These are phyloP conservation scores for Ochromonas danica DNA, from an alignment of 108 stramenopile species.

Conservation along the genomic window DNA sequence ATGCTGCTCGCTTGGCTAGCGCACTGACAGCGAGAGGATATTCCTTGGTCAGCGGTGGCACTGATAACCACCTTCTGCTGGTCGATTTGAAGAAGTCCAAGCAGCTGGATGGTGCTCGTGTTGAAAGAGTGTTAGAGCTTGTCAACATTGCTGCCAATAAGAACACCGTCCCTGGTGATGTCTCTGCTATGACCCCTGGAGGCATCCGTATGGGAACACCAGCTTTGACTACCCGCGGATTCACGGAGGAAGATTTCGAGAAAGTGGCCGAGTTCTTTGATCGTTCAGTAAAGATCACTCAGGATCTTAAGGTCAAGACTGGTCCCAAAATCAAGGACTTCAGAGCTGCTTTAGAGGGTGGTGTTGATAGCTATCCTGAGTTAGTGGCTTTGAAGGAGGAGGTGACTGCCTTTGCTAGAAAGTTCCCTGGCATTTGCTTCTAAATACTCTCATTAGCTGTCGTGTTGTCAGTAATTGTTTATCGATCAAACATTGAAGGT, in stretches of 20 bases:
- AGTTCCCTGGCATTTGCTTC: slow-evolving; percentile 94
- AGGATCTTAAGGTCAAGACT: slow-evolving; percentile 71
- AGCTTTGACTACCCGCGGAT: slow-evolving; percentile 86
- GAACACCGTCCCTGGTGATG: slow-evolving; percentile 93
- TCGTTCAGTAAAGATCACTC: slow-evolving; percentile 84
- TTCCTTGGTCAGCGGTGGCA: slow-evolving; percentile 94
- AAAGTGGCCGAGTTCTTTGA: slow-evolving; percentile 93
- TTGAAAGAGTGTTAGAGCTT: slow-evolving; percentile 92
- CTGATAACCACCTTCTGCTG: slow-evolving; percentile 97
- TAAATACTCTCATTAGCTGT: too few species aligned
- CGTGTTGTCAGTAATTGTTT: too few species aligned
- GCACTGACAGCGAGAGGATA: slow-evolving; percentile 78
- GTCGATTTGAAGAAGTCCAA: slow-evolving; percentile 88
- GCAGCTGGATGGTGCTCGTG: slow-evolving; percentile 92
- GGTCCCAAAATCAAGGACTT: slow-evolving; percentile 76
- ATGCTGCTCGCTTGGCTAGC: slow-evolving; percentile 61
- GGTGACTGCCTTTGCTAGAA: slow-evolving; percentile 81
- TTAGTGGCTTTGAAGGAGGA: slow-evolving; percentile 78
- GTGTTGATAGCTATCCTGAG: slow-evolving; percentile 48
- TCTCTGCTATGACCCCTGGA: slow-evolving; percentile 86
- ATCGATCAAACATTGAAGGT: too few species aligned
- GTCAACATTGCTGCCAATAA: slow-evolving; percentile 93
- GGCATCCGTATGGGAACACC: slow-evolving; percentile 99
- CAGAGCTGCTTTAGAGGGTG: slow-evolving; percentile 51
- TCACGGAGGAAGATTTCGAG: slow-evolving; percentile 93